phyloP scores from a whole-genome alignment of 306 rosid genomes.

The Lablab purpureus region DNA sequence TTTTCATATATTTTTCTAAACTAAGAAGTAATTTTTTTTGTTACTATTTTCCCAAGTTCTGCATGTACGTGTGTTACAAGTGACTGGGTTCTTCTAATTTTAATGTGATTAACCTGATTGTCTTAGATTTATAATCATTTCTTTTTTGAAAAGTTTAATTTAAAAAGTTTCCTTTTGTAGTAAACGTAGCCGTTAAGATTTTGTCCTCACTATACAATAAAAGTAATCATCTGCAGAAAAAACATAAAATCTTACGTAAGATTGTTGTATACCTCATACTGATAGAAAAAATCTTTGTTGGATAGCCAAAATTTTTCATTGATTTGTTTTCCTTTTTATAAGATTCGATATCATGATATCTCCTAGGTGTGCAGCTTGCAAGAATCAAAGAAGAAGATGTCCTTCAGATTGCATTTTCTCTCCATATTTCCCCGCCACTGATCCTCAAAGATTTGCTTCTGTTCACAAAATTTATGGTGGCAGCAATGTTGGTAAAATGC shows the following conservation, averaged over 20 bases:
- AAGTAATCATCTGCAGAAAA: conserved; percentile 6
- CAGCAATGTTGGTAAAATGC: conserved; percentile 77
- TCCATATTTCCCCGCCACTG: conserved; percentile 72
- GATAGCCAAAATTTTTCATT: conserved; percentile 20
- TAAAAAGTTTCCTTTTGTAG: conserved; percentile 33
- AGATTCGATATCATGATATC: conserved; percentile 40
- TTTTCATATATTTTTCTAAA: too few species aligned
- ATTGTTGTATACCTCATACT: conserved; percentile 35
- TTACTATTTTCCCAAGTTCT: too few species aligned
- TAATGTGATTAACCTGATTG: background rate
- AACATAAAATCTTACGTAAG: conserved; percentile 45
- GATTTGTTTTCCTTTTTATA: conserved; percentile 37
- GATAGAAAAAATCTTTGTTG: conserved; percentile 41
- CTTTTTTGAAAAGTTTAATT: background rate
- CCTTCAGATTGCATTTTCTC: conserved; percentile 76
- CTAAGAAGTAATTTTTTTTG: too few species aligned
- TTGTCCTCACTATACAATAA: background rate
- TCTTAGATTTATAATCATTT: background rate
- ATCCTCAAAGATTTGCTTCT: conserved; percentile 75
- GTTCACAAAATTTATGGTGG: conserved; percentile 85
- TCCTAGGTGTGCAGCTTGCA: conserved; percentile 80
- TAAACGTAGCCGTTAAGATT: conserved; percentile 55
- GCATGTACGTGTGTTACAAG: background rate
- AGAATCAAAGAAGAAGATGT: conserved; percentile 75
- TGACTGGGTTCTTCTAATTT: background rate